Conservation (phyloP, 345 rosid genomes). For the Streptanthus diversifolius region DNA sequence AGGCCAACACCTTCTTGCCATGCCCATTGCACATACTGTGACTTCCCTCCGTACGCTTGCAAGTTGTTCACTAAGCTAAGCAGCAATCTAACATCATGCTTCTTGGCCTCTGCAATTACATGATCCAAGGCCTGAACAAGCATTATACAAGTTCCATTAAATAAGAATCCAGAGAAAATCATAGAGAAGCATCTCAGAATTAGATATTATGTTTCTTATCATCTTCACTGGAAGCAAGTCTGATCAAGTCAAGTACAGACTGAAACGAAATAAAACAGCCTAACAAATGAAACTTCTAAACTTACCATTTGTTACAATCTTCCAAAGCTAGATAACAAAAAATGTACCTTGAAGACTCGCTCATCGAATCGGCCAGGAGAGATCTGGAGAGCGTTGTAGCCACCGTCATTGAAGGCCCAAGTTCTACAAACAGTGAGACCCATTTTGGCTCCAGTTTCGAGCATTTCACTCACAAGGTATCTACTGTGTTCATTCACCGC, state of each 20-base stretch:
- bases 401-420: conserved; percentile 93
- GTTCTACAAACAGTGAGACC: conserved; percentile 84
- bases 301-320: neutral
- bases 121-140: conserved; percentile 72
- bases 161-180: neutral
- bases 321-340: neutral
- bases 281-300: neutral
- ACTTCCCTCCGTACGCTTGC: conserved; percentile 77
- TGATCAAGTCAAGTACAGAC: neutral
- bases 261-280: neutral
- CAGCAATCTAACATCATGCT: conserved; percentile 56
- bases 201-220: neutral
- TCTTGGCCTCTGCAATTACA: conserved; percentile 72
- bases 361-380: conserved; percentile 79
- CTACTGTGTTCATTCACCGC: conserved; percentile 57
- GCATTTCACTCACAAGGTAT: conserved; percentile 53
- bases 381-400: conserved; percentile 76
- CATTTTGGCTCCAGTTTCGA: conserved; percentile 67
- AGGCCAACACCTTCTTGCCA: conserved; percentile 88
- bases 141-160: conserved; percentile 3
- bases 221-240: too few species aligned
- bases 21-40: conserved; percentile 88
- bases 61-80: conserved; percentile 80
- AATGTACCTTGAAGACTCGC: conserved; percentile 61
- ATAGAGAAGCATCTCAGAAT: neutral